Conservation (phyloP, 1,139 yeast genomes). For the Taphrina sp. region DNA sequence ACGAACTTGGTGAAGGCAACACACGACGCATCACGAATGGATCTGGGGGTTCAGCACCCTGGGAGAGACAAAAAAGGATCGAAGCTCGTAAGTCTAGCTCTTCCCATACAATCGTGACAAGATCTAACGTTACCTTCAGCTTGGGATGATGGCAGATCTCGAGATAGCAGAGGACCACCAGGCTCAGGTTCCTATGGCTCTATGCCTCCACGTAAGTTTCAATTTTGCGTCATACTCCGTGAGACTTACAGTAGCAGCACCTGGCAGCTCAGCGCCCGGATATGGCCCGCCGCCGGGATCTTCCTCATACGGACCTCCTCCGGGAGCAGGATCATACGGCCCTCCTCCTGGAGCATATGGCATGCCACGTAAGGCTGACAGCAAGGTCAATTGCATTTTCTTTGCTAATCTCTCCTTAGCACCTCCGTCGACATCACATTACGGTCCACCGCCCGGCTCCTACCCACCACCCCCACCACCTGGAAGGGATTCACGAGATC, state of each 20-base stretch:
- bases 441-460: conserved; percentile 17
- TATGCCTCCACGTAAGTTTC: conserved; percentile 29
- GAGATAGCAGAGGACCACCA: conserved; percentile 19
- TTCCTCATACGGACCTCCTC: conserved; percentile 30
- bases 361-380: conserved; percentile 26
- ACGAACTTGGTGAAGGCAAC: conserved; percentile 45
- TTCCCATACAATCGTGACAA: background rate
- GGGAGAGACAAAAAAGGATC: conserved; percentile 26
- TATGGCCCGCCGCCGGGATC: conserved; percentile 31
- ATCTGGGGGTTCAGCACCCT: conserved; percentile 21
- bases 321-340: conserved; percentile 25
- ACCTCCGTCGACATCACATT: conserved; percentile 9
- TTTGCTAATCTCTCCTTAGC: too few relatives aligned
- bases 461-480: conserved; percentile 14
- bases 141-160: conserved; percentile 20
- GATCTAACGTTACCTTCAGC: conserved; percentile 4
- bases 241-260: conserved; percentile 13
- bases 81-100: conserved; percentile 6
- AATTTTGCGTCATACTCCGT: background rate
- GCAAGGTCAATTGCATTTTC: too few relatives aligned
- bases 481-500: conserved; percentile 15
- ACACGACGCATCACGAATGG: conserved; percentile 18
- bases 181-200: conserved; percentile 11
- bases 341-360: conserved; percentile 35
- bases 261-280: conserved; percentile 29